A percentile compares a stretch with the other conserved stretches of the same genome.
Evolutionary conservation across 2,329 filamentous ascomycete genomes (phyloP).

Genomic region (Colletotrichum orbiculare): DNA sequence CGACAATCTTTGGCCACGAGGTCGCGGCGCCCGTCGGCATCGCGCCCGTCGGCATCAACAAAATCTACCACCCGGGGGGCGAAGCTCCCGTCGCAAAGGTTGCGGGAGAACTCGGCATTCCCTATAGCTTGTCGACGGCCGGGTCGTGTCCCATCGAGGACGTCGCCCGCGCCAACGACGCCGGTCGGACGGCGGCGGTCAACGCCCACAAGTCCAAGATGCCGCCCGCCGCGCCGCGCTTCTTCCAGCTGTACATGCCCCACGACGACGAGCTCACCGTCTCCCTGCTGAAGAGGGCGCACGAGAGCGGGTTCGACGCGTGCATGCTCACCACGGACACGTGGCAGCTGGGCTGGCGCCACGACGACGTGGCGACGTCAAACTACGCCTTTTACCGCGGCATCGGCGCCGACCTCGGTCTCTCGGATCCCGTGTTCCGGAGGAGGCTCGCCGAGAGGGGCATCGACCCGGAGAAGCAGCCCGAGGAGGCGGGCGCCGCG

Average conservation of each 20-base stretch:
- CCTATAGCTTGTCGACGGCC: slow-evolving; percentile 70
- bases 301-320: slow-evolving; percentile 64
- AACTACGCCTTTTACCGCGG: slow-evolving; percentile 75
- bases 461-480: slow-evolving; percentile 56
- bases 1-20: slow-evolving; percentile 69
- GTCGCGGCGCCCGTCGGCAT: slow-evolving; percentile 72
- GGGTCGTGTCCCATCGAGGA: slow-evolving; percentile 67
- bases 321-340: slow-evolving; percentile 72
- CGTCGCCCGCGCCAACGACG: slow-evolving; percentile 65
- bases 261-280: slow-evolving; percentile 70
- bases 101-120: slow-evolving; percentile 67
- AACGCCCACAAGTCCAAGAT: slow-evolving; percentile 17
- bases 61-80: slow-evolving; percentile 69
- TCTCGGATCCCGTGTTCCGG: slow-evolving; percentile 69
- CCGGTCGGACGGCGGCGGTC: neutral
- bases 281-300: slow-evolving; percentile 65
- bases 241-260: slow-evolving; percentile 73
- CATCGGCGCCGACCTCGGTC: slow-evolving; percentile 67
- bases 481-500: slow-evolving; percentile 65
- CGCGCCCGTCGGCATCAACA: slow-evolving; percentile 73
- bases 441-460: slow-evolving; percentile 59
- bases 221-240: slow-evolving; percentile 52
- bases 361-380: slow-evolving; percentile 64
- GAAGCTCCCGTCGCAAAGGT: slow-evolving; percentile 70
- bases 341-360: slow-evolving; percentile 72